Evolutionary conservation across 2,329 filamentous ascomycete species (phyloP), one percentile per base, ranked within the genome.

Genomic region (Penicillium italicum): DNA sequence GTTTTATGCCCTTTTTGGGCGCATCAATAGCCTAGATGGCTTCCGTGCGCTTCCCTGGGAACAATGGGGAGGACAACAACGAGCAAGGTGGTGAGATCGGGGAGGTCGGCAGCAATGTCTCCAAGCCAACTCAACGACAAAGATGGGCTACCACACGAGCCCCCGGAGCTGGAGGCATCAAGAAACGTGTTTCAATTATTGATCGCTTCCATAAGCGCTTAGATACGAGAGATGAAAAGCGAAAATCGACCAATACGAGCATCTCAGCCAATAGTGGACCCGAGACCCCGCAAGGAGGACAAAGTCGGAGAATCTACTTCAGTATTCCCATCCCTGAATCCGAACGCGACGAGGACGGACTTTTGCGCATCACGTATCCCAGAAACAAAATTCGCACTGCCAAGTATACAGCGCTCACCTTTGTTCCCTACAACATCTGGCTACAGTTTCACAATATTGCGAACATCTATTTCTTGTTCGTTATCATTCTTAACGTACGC

Each of bases 371-470:
- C 55, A 79, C 83, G 22, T 99, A 88, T 73, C 82, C 89, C 46
- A 83, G 93, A 63, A 99, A 99, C 80, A 99, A 99, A 81, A 96
- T 99, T 72, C 84, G 95, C 65, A 99, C 94, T 3, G 90, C 94
- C 57, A 99, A 97, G 76, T 99, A 99, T 74, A 99, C 94, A 8
- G 88, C 95, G 9, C 75, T 99, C 61, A 96, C 90, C 57, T 99
- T 99, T 75, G 75, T 99, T 28, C 94, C 94, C 14, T 97, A 97
- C 79, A 97, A 99, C 75, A 72, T 99, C 69, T 99, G 88, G 85
- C 90, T 96, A 62, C 95, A 99, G 75, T 97, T 99, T 71, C 93
- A 99, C 76, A 97, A 97, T 70, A 88, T 99, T 68, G 94, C 94
- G 70, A 99, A 99, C 74, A 88, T 97, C 51, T 99, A 97, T 77